Conservation (phyloP, 2,329 filamentous ascomycete genomes). For the Colletotrichum destructivum region DNA sequence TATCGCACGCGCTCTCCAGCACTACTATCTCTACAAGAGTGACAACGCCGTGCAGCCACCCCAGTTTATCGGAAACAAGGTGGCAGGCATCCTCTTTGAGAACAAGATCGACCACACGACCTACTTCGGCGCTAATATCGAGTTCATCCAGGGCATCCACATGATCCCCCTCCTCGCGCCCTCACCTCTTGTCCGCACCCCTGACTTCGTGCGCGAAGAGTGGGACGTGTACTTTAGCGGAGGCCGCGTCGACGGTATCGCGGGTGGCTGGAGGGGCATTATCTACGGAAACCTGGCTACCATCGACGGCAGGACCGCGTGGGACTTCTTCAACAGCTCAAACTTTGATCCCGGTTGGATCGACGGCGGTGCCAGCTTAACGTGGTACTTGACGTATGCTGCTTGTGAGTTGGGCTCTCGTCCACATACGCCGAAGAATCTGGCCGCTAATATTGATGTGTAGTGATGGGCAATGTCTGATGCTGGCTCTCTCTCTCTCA, state of each 20-base stretch:
- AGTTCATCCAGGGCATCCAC: slow-evolving; percentile 85
- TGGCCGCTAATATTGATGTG: slow-evolving; percentile 17
- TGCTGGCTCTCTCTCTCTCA: not conserved
- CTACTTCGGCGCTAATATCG: slow-evolving; percentile 83
- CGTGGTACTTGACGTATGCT: slow-evolving; percentile 87
- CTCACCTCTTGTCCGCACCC: slow-evolving; percentile 76
- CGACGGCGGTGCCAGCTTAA: slow-evolving; percentile 86
- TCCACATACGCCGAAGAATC: not conserved
- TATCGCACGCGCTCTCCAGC: slow-evolving; percentile 78
- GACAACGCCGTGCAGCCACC: slow-evolving; percentile 80
- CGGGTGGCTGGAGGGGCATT: slow-evolving; percentile 88
- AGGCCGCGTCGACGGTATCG: slow-evolving; percentile 74
- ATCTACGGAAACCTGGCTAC: slow-evolving; percentile 87
- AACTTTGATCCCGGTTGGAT: slow-evolving; percentile 79
- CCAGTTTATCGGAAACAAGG: slow-evolving; percentile 86
- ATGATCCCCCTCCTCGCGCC: slow-evolving; percentile 84
- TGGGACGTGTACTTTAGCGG: slow-evolving; percentile 85
- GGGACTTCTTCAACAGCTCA: slow-evolving; percentile 79
- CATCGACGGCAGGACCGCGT: slow-evolving; percentile 79
- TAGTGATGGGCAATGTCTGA: slow-evolving; percentile 21
- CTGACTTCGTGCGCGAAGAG: slow-evolving; percentile 83
- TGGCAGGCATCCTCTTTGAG: slow-evolving; percentile 83
- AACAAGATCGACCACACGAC: slow-evolving; percentile 96
- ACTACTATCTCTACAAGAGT: slow-evolving; percentile 85
- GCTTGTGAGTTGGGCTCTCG: slow-evolving; percentile 74